Evolutionary conservation across 768 basidiomycete species (phyloP), one percentile per base, ranked within the genome.

Genomic region (Amanita molliuscula): DNA sequence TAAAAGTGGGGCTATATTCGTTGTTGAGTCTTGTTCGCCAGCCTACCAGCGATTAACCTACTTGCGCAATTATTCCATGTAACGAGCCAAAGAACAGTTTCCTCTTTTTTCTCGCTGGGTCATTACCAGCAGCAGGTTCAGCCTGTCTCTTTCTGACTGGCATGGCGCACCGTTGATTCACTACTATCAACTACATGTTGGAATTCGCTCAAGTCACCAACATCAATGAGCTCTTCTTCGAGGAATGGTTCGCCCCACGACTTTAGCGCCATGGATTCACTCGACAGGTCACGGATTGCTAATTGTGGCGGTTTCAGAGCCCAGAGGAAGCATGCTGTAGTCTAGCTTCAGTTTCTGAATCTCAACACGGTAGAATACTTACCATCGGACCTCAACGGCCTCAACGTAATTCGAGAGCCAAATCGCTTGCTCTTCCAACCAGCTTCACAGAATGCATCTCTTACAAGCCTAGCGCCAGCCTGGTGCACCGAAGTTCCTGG

Each of bases 191-290:
- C 60, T 16, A 70, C 67, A 21, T 57, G 64, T 37, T 62, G 44
- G 47, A 78, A 79, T 13, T 75, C 73, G 40, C 72, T 69, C 50
- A 79, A 61, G 16, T 69, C 67, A 18, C 58, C 53, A 13, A 75
- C 43, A 26, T 52, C 54, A 44, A 67, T 68, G 26, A 67, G 26
- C 40, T 76, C 74, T 11, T 63, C 64, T 21, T 61, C 59, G 10
- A 53, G 51, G 20, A 60, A 41, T 6, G 59, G 54, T 6, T 58
- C 58, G 8, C 67, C 71, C 77, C 77, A 78, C 42, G 71, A 68
- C 31, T 62, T 65, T 15, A 53, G n/a, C 13, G 38, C 35, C 1
- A 1, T 7, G 18, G 11, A 6, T 25, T 35, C 16, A n/a, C 23
- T 23, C 21, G 9, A 7, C 25, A n/a, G 15, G 6, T 44, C 42